Base-by-base conservation (phyloP, 768 basidiomycete genomes). In the Leucosporidium scottii region DNA sequence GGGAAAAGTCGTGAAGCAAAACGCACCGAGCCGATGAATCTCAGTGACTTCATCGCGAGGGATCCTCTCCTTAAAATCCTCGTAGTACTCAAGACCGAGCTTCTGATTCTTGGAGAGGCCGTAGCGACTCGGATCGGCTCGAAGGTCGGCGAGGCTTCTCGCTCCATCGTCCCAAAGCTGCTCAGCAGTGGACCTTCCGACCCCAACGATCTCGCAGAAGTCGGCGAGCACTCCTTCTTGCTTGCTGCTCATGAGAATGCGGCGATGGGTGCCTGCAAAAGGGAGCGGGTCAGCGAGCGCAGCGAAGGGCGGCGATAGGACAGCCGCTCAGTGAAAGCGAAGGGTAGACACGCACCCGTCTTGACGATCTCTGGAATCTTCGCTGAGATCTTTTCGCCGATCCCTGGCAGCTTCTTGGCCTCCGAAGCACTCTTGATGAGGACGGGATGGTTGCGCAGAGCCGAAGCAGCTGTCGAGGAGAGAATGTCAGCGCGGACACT, bases 51-150 rank as follows among this genome's bases (percentile, higher is more conserved):
- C 79, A 4, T 67, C 69, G 25, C 79, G 73, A 6, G 79, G 79
- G 15, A 80, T 80, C 1, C 79, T 74, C 25, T 70, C 59, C 3
- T 73, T 72, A 12, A 80, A 65, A 64, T 80, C 79, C n/a, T 79
- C 76, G 65, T 79, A 79, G n/a, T 76, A 73, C 36, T 70, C 23
- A 27, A 80, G 63, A 2, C 79, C 79, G 58, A 78, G 69, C 64
- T 74, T n/a, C 30, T 61, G 48, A 15, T 28, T 30, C 21, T 64
- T 30, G 51, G 12, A 6, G 23, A 23, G 59, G 30, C 8, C 25
- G 25, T 28, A 55, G n/a, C 61, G 27, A 17, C 8, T 27, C 8
- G 51, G 23, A 23, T n/a, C n/a, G 21, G 20, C 20, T 10, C 15
- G 10, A 2, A 70, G 36, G 27, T 67, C 66, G n/a, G 61, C 59